These are phyloP conservation scores for Plasmopara muralis DNA, from an alignment of 352 stramenopile genomes.

Conservation along the genomic window DNA sequence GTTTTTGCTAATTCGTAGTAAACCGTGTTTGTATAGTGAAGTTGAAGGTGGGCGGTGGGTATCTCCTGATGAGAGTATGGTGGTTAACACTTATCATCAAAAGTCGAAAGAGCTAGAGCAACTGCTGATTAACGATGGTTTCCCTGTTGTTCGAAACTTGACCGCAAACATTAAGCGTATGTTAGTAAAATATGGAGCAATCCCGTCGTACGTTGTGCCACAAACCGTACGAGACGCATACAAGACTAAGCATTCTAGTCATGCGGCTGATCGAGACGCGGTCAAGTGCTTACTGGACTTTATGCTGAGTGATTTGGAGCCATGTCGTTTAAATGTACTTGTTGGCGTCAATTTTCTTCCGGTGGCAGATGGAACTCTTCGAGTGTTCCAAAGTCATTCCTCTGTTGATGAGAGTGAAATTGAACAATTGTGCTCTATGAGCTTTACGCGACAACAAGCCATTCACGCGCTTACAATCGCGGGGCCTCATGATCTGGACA, in stretches of 20 bases:
- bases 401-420: conserved; percentile 28
- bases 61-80: conserved; percentile 28
- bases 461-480: conserved; percentile 30
- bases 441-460: conserved; percentile 48
- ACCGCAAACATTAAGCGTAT: conserved; percentile 41
- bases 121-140: conserved; percentile 43
- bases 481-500: conserved; percentile 37
- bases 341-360: conserved; percentile 51
- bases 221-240: conserved; percentile 34
- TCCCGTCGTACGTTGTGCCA: conserved; percentile 36
- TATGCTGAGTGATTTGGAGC: conserved; percentile 38
- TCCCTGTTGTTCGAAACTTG: conserved; percentile 43
- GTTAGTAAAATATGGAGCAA: conserved; percentile 36
- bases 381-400: conserved; percentile 25
- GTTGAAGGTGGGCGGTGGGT: conserved; percentile 38
- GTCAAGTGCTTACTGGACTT: conserved; percentile 38
- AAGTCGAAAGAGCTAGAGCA: conserved; percentile 33
- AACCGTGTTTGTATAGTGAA: conserved; percentile 43
- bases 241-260: conserved; percentile 29
- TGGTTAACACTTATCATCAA: conserved; percentile 31
- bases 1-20: conserved; percentile 32
- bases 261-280: conserved; percentile 33
- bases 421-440: conserved; percentile 55
- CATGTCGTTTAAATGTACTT: conserved; percentile 21
- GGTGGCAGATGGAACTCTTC: conserved; percentile 43